These are phyloP conservation scores for Umbelopsis isabellina DNA, from an alignment of 192 early-diverging fungal species.

Conservation along the genomic window DNA sequence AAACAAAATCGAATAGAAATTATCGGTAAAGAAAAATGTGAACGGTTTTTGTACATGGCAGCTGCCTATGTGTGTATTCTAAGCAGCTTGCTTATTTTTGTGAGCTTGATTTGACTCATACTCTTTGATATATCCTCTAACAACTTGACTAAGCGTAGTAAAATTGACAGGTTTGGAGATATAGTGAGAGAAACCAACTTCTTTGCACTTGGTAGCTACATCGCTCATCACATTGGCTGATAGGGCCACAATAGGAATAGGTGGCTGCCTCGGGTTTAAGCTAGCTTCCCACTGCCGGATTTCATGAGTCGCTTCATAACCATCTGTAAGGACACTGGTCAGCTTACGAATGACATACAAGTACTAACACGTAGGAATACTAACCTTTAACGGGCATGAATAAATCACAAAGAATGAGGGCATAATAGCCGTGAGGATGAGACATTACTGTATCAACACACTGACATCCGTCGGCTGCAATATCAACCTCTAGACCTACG, in stretches of 20 bases:
- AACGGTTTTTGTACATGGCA: too few species aligned
- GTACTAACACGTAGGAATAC: not conserved
- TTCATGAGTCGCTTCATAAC: conserved; percentile 55
- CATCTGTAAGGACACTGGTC: conserved; percentile 40
- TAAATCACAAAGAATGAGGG: conserved; percentile 57
- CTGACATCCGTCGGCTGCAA: conserved; percentile 52
- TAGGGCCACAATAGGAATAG: conserved; percentile 58
- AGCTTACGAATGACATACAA: not conserved
- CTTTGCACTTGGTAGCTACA: conserved; percentile 49
- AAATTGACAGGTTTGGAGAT: conserved; percentile 62
- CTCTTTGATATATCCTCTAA: conserved; percentile 37
- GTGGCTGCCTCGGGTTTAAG: conserved; percentile 30
- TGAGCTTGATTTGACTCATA: not conserved
- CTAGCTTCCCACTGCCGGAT: conserved; percentile 55
- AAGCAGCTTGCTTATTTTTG: not conserved
- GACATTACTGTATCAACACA: conserved; percentile 49
- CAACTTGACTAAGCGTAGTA: conserved; percentile 48
- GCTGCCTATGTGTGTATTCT: too few species aligned
- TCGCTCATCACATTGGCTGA: conserved; percentile 64
- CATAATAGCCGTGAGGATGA: conserved; percentile 48
- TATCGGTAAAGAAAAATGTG: too few species aligned
- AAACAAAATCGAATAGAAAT: too few species aligned
- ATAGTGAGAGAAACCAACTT: conserved; percentile 55
- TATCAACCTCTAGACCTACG: conserved; percentile 50
- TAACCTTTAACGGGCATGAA: conserved; percentile 63